A percentile compares a stretch with the other conserved stretches of the same genome.
phyloP scores from a whole-genome alignment of 345 rosid species.

The Brassica napus region Da-Ae NC_063434.1:29751001-29751500 shows the following conservation, averaged over 20 bases:
- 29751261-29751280: constrained; percentile 70
- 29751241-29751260: constrained; percentile 69
- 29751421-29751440: constrained; percentile 32
- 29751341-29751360: constrained; percentile 39
- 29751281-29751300: constrained; percentile 49
- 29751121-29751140: constrained; percentile 90
- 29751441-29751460: constrained; percentile 64
- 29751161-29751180: constrained; percentile 10
- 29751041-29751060: constrained; percentile 44
- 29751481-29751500: constrained; percentile 86
- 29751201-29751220: constrained; percentile 50
- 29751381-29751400: constrained; percentile 40
- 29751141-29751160: constrained; percentile 11
- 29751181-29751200: constrained; percentile 7
- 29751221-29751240: constrained; percentile 64
- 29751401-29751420: constrained; percentile 29
- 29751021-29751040: constrained; percentile 37
- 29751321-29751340: constrained; percentile 51
- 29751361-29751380: constrained; percentile 43
- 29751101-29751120: constrained; percentile 69
- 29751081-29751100: constrained; percentile 73
- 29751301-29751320: constrained; percentile 36
- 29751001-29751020: constrained; percentile 20
- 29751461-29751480: constrained; percentile 81
- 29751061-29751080: constrained; percentile 66